Conservation (phyloP, 2,329 filamentous ascomycete genomes). For the Chaetomiaceae sp. region DNA sequence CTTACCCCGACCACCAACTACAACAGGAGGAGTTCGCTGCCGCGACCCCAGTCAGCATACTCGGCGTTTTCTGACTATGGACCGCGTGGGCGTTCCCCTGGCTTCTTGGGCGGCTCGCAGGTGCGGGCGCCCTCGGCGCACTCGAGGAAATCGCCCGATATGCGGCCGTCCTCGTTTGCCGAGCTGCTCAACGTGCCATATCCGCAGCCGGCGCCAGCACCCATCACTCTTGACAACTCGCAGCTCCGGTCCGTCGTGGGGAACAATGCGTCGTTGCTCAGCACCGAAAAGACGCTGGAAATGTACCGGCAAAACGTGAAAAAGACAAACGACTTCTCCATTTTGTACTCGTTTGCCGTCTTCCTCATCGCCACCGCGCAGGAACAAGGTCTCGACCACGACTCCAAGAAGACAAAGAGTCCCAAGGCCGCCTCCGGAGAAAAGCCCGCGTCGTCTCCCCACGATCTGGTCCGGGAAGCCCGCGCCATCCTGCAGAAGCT, state of each 20-base stretch:
- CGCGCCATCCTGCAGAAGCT: slow-evolving; percentile 83
- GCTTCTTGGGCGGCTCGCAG: slow-evolving; percentile 39
- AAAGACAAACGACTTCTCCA: slow-evolving; percentile 85
- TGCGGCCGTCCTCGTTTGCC: slow-evolving; percentile 49
- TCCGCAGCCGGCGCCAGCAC: slow-evolving; percentile 66
- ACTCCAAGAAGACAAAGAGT: slow-evolving; percentile 43
- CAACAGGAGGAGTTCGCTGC: slow-evolving; percentile 54
- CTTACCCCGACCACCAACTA: slow-evolving; percentile 55
- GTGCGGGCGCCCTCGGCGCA: slow-evolving; percentile 46
- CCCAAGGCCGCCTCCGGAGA: slow-evolving; percentile 46
- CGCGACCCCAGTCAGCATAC: slow-evolving; percentile 71
- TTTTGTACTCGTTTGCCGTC: slow-evolving; percentile 94
- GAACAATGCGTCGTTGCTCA: slow-evolving; percentile 84
- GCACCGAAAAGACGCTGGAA: slow-evolving; percentile 88
- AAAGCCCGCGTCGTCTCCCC: slow-evolving; percentile 47
- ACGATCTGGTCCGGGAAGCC: slow-evolving; percentile 77
- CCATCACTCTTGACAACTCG: slow-evolving; percentile 74
- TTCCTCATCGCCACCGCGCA: slow-evolving; percentile 89
- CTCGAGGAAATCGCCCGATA: slow-evolving; percentile 54
- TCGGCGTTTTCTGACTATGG: slow-evolving; percentile 68
- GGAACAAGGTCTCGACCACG: slow-evolving; percentile 61
- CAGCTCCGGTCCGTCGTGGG: slow-evolving; percentile 75
- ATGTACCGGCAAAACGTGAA: slow-evolving; percentile 98
- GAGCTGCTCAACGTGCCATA: slow-evolving; percentile 68
- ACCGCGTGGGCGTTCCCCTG: slow-evolving; percentile 58